phyloP scores from a whole-genome alignment of 192 early-diverging fungal genomes.

The Geranomyces michiganensis region DNA sequence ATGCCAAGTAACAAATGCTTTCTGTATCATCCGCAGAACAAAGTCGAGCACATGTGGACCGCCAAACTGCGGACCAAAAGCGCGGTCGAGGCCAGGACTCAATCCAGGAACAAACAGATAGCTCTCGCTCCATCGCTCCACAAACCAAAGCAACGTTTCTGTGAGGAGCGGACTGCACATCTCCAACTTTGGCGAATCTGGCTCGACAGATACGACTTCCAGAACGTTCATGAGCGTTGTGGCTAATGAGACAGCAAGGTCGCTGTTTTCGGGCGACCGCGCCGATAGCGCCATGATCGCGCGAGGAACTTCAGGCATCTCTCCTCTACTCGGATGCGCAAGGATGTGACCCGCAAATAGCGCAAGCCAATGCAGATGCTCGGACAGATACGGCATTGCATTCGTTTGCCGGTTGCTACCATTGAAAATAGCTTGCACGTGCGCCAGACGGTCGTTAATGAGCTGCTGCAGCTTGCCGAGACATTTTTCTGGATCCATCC shows the following conservation, averaged over 20 bases:
- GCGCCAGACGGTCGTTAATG: slow-evolving; percentile 53
- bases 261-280: slow-evolving; percentile 28
- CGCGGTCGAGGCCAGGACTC: slow-evolving; percentile 45
- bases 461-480: slow-evolving; percentile 53
- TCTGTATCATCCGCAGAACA: slow-evolving; percentile 58
- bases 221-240: slow-evolving; percentile 54
- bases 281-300: slow-evolving; percentile 61
- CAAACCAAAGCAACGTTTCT: slow-evolving; percentile 74
- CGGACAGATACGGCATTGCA: slow-evolving; percentile 48
- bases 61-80: slow-evolving; percentile 63
- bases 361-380: slow-evolving; percentile 76
- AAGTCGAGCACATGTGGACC: slow-evolving; percentile 65
- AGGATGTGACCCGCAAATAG: slow-evolving; percentile 69
- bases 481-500: slow-evolving; percentile 57
- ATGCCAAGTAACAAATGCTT: slow-evolving; percentile 71
- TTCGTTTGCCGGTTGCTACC: slow-evolving; percentile 36
- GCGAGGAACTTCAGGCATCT: slow-evolving; percentile 69
- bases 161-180: slow-evolving; percentile 71
- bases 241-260: slow-evolving; percentile 56
- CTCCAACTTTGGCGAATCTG: slow-evolving; percentile 45
- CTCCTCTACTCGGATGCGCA: slow-evolving; percentile 69
- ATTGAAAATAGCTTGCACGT: slow-evolving; percentile 53
- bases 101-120: slow-evolving; percentile 64
- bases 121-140: slow-evolving; percentile 72
- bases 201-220: slow-evolving; percentile 57